Evolutionary conservation across 495 filamentous ascomycete genomes (phyloP).

Genomic region (Xylaria nigripes): DNA sequence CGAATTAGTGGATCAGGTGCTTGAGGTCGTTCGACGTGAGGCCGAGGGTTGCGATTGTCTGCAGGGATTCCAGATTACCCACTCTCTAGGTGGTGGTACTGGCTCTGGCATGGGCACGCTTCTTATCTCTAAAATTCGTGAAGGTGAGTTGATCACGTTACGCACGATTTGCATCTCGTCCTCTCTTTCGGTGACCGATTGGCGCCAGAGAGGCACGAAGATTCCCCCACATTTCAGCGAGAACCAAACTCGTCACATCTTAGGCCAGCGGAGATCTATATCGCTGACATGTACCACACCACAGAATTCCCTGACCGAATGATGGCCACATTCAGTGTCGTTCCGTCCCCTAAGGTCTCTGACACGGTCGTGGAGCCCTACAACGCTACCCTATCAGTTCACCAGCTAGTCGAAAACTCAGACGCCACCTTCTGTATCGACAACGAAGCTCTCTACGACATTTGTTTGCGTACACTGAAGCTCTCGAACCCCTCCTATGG

Average conservation of each 20-base stretch:
- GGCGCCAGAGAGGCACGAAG: neutral
- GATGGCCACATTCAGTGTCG: constrained; percentile 99
- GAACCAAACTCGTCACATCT: neutral
- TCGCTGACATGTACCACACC: neutral
- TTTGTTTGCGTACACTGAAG: constrained; percentile 97
- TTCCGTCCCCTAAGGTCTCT: constrained; percentile 93
- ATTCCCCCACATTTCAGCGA: neutral
- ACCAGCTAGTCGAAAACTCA: constrained; percentile 98
- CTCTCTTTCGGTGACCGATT: no score
- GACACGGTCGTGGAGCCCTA: constrained; percentile 98
- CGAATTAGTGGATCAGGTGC: constrained; percentile 90
- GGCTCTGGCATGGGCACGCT: constrained; percentile 99
- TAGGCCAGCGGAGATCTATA: neutral
- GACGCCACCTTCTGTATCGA: constrained; percentile 99
- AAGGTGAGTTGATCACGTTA: neutral
- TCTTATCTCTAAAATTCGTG: constrained; percentile 97
- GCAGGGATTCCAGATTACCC: constrained; percentile 98
- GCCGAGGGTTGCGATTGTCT: constrained; percentile 97
- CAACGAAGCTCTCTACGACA: constrained; percentile 98
- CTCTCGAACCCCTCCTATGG: constrained; percentile 92
- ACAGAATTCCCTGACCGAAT: constrained; percentile 97
- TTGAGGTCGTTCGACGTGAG: constrained; percentile 95
- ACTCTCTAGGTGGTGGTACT: constrained; percentile 97
- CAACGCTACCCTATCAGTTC: constrained; percentile 93
- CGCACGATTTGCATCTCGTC: no score